phyloP scores from a whole-genome alignment of 2,329 filamentous ascomycete genomes.

The Fusarium sp. region DNA sequence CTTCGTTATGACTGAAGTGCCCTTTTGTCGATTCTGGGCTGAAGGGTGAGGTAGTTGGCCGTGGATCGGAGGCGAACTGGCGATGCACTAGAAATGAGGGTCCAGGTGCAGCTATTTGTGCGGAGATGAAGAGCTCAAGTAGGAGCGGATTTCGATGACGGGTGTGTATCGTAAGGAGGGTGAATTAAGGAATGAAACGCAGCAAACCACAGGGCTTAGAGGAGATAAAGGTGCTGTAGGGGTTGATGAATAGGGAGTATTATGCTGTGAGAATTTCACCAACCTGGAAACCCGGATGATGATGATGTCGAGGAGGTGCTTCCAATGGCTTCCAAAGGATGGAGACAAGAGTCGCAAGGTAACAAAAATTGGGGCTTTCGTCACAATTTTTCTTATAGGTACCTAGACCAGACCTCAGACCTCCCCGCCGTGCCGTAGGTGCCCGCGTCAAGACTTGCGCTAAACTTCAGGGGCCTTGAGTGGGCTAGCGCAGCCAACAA shows the following conservation, averaged over 20 bases:
- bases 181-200: slow-evolving; percentile 16
- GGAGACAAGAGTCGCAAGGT: slow-evolving; percentile 35
- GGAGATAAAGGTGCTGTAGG: not conserved
- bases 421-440: slow-evolving; percentile 34
- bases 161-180: slow-evolving; percentile 11
- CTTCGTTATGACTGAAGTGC: slow-evolving; percentile 18
- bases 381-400: slow-evolving; percentile 46
- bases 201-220: not conserved
- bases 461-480: slow-evolving; percentile 27
- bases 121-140: slow-evolving; percentile 35
- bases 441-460: slow-evolving; percentile 24
- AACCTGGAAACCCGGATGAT: slow-evolving; percentile 30
- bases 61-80: slow-evolving; percentile 28
- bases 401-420: slow-evolving; percentile 17
- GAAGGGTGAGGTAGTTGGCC: slow-evolving; percentile 11
- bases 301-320: slow-evolving; percentile 42
- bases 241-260: slow-evolving; percentile 4
- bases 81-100: slow-evolving; percentile 37
- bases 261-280: slow-evolving; percentile 19
- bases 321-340: slow-evolving; percentile 42
- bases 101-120: slow-evolving; percentile 34
- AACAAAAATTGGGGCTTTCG: slow-evolving; percentile 44
- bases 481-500: slow-evolving; percentile 25
- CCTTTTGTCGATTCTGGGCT: slow-evolving; percentile 28
- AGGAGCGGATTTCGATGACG: slow-evolving; percentile 25